Conservation (phyloP, 345 rosid genomes). For the Salix purpurea region DNA sequence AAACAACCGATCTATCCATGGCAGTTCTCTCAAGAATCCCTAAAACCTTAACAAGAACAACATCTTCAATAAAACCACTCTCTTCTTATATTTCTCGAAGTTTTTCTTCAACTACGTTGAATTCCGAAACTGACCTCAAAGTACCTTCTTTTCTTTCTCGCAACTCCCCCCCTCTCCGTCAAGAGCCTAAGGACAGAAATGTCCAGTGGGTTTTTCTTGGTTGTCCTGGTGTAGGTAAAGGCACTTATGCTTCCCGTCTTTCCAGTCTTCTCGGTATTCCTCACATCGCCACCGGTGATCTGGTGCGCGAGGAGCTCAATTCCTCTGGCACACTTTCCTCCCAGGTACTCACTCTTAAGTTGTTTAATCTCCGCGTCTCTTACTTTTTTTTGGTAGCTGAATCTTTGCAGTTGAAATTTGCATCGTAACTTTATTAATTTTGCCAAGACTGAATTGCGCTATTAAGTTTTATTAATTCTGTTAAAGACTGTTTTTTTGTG, state of each 20-base stretch:
- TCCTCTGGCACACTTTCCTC: conserved; percentile 71
- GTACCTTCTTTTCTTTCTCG: conserved; percentile 18
- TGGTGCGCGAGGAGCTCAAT: conserved; percentile 86
- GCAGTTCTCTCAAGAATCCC: conserved; percentile 1
- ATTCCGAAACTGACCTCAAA: conserved; percentile 39
- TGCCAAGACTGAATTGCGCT: neutral
- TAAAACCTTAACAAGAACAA: neutral
- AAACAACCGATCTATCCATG: conserved; percentile 1
- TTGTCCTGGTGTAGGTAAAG: conserved; percentile 98
- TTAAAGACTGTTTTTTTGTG: neutral
- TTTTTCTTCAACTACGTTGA: conserved; percentile 26
- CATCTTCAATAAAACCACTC: neutral
- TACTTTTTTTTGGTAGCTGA: neutral
- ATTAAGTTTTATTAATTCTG: neutral
- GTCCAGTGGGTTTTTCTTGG: conserved; percentile 96
- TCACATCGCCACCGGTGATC: conserved; percentile 98
- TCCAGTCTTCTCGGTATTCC: conserved; percentile 79
- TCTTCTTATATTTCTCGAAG: conserved; percentile 8
- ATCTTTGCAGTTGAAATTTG: neutral
- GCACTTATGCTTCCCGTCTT: conserved; percentile 90
- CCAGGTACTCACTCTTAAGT: conserved; percentile 41
- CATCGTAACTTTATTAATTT: neutral
- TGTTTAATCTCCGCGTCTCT: neutral
- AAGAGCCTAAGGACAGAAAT: conserved; percentile 37
- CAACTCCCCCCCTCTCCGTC: conserved; percentile 19